Evolutionary conservation across 192 early-diverging fungal genomes (phyloP).

Genomic region (Spizellomyces punctatus): DNA sequence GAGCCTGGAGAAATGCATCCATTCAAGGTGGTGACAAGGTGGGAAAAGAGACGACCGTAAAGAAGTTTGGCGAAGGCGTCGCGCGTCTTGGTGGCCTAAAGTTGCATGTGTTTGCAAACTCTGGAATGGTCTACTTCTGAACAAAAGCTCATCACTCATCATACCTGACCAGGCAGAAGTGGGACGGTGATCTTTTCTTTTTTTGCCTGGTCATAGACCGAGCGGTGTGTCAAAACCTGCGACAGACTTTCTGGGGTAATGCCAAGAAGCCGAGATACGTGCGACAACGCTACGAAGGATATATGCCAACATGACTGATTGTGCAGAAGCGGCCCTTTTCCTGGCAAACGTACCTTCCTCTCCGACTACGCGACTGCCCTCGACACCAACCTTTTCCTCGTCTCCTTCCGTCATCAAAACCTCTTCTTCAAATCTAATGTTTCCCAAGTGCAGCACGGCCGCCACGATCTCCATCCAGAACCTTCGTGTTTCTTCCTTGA

Average conservation of each 20-base stretch:
- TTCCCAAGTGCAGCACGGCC: slow-evolving; percentile 89
- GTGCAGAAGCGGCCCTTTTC: too few species aligned
- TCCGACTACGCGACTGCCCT: slow-evolving; percentile 12
- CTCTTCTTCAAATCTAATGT: slow-evolving; percentile 72
- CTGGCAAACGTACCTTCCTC: neutral
- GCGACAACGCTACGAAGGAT: neutral
- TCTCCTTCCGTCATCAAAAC: too few species aligned
- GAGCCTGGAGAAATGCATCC: slow-evolving; percentile 10
- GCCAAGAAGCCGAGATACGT: slow-evolving; percentile 14
- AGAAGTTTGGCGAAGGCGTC: slow-evolving; percentile 36
- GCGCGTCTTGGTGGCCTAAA: slow-evolving; percentile 19
- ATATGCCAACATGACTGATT: too few species aligned
- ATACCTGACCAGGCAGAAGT: slow-evolving; percentile 28
- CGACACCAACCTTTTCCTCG: slow-evolving; percentile 22
- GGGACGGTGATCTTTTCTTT: slow-evolving; percentile 38
- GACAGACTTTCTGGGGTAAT: slow-evolving; percentile 6
- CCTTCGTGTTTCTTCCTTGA: slow-evolving; percentile 68
- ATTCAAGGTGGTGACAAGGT: slow-evolving; percentile 27
- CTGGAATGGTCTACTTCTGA: slow-evolving; percentile 81
- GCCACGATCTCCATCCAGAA: slow-evolving; percentile 84
- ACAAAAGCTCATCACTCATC: slow-evolving; percentile 71
- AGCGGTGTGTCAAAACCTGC: slow-evolving; percentile 28
- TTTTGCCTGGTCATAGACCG: slow-evolving; percentile 35
- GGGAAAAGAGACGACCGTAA: slow-evolving; percentile 36
- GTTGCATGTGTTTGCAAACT: slow-evolving; percentile 67